Evolutionary conservation across 208 protist genomes (phyloP).

Genomic region (Trypanosoma boissoni): DNA sequence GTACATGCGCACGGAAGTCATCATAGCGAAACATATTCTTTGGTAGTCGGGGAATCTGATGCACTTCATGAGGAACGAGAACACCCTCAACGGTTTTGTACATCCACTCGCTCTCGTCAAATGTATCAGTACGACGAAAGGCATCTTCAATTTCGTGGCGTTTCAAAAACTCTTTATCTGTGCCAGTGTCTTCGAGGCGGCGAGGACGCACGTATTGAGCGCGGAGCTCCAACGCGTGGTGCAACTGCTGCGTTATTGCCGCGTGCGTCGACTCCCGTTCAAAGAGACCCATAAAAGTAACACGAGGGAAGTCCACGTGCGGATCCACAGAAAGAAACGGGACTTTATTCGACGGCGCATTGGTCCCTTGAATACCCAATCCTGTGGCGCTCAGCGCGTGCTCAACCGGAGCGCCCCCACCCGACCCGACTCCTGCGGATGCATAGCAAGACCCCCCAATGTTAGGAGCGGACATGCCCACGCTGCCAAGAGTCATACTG

Average conservation of each 20-base stretch:
- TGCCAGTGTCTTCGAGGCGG: constrained; percentile 9
- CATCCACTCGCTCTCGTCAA: constrained; percentile 90
- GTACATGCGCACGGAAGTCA: constrained; percentile 76
- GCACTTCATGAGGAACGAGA: constrained; percentile 84
- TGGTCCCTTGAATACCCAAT: not conserved
- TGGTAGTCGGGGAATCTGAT: constrained; percentile 86
- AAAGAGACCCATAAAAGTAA: constrained; percentile 52
- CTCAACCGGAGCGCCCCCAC: no score
- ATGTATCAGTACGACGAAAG: constrained; percentile 40
- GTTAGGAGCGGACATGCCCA: no score
- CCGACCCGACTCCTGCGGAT: no score
- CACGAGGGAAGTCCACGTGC: constrained; percentile 60
- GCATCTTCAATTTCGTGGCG: constrained; percentile 25
- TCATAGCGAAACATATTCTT: constrained; percentile 85
- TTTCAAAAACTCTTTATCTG: constrained; percentile 10
- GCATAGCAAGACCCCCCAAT: no score
- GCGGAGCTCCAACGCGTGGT: constrained; percentile 74
- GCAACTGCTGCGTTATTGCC: constrained; percentile 55
- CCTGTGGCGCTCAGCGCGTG: constrained; percentile 1
- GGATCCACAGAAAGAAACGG: constrained; percentile 71
- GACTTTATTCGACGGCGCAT: constrained; percentile 17
- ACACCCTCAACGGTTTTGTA: constrained; percentile 90
- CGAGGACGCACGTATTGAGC: constrained; percentile 46
- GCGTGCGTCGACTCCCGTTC: constrained; percentile 70
- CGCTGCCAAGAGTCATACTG: no score